phyloP scores from a whole-genome alignment of 495 filamentous ascomycete species.

The Aspergillus diversus region DNA sequence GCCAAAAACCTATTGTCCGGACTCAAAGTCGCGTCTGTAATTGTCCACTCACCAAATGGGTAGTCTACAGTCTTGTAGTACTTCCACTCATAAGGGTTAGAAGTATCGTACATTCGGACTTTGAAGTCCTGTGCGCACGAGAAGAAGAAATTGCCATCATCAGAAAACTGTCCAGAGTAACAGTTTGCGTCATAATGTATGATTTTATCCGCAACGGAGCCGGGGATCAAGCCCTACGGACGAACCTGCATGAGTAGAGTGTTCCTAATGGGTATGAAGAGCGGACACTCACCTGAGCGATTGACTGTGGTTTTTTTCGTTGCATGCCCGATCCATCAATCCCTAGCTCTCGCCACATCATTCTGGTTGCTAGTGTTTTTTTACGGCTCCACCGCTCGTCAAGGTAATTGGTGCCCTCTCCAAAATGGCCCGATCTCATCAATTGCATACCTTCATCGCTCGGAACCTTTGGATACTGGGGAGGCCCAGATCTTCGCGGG shows the following conservation, averaged over 20 bases:
- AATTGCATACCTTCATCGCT: constrained; percentile 73
- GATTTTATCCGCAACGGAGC: constrained; percentile 79
- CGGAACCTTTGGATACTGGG: constrained; percentile 73
- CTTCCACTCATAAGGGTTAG: constrained; percentile 92
- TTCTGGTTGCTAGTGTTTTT: constrained; percentile 62
- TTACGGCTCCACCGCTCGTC: constrained; percentile 57
- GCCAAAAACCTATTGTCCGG: constrained; percentile 92
- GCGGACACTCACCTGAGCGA: constrained; percentile 61
- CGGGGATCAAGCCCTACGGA: constrained; percentile 63
- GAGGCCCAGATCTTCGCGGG: constrained; percentile 33
- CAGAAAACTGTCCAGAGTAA: constrained; percentile 95
- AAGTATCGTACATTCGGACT: constrained; percentile 97
- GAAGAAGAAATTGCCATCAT: constrained; percentile 98
- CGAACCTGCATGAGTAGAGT: constrained; percentile 14
- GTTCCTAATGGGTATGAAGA: background rate
- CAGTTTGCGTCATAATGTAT: constrained; percentile 84
- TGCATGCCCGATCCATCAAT: constrained; percentile 50
- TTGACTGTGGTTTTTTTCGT: constrained; percentile 60
- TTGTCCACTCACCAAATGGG: constrained; percentile 88
- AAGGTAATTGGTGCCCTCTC: constrained; percentile 57
- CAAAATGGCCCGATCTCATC: constrained; percentile 81
- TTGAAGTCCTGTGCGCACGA: constrained; percentile 91
- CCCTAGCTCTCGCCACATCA: constrained; percentile 83
- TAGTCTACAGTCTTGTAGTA: constrained; percentile 93
- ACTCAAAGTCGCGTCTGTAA: constrained; percentile 90